phyloP scores from a whole-genome alignment of 2,329 filamentous ascomycete species.

The Teratosphaeria epicoccoides region DNA sequence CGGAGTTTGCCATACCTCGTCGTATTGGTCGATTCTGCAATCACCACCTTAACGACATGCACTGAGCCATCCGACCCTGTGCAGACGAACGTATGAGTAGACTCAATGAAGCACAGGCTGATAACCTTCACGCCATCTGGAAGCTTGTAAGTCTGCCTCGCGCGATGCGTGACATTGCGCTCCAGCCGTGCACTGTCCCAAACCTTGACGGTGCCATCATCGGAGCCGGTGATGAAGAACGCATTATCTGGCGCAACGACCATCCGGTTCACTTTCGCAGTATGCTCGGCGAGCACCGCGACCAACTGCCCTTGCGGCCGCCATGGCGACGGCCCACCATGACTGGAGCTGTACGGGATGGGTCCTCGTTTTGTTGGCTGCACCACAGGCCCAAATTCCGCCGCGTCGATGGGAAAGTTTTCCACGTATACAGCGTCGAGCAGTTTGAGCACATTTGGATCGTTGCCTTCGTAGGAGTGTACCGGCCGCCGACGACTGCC shows the following conservation, averaged over 20 bases:
- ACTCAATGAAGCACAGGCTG: slow-evolving; percentile 81
- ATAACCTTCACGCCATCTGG: slow-evolving; percentile 61
- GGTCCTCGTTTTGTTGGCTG: slow-evolving; percentile 50
- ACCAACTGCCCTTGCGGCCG: slow-evolving; percentile 73
- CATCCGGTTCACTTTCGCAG: slow-evolving; percentile 69
- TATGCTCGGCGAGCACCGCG: slow-evolving; percentile 81
- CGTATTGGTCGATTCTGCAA: slow-evolving; percentile 41
- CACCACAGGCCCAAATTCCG: slow-evolving; percentile 69
- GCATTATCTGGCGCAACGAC: slow-evolving; percentile 77
- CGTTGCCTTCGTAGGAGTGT: slow-evolving; percentile 77
- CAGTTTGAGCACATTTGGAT: slow-evolving; percentile 50
- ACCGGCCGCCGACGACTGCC: slow-evolving; percentile 13
- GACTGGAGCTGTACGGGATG: slow-evolving; percentile 29
- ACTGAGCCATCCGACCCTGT: slow-evolving; percentile 84
- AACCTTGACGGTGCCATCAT: slow-evolving; percentile 81
- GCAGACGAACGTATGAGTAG: slow-evolving; percentile 86
- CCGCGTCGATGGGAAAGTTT: slow-evolving; percentile 49
- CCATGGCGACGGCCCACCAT: slow-evolving; percentile 43
- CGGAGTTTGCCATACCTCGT: slow-evolving; percentile 56
- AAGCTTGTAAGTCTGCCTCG: slow-evolving; percentile 76
- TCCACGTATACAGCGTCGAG: slow-evolving; percentile 74
- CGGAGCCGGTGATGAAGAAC: slow-evolving; percentile 89
- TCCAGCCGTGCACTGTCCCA: slow-evolving; percentile 90
- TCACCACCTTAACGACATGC: slow-evolving; percentile 76
- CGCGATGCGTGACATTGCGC: slow-evolving; percentile 78